Conservation (phyloP, 306 rosid genomes). For the Castanea mollissima region DNA sequence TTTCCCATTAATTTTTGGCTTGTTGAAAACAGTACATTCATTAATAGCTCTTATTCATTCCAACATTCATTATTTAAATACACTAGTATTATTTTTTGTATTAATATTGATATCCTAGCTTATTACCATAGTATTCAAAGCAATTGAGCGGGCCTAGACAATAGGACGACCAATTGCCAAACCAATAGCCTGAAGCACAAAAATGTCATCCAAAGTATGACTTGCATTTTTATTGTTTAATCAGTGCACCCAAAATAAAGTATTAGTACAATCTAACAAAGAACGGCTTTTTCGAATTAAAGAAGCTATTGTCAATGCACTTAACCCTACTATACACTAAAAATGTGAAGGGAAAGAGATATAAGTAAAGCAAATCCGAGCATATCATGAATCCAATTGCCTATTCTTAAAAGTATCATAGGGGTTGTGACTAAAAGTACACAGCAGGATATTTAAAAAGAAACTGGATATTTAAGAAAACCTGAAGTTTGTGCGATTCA, state of each 20-base stretch:
- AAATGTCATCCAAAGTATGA: no score
- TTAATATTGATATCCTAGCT: background rate
- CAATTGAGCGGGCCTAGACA: background rate
- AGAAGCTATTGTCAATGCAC: no score
- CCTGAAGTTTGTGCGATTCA: slow-evolving; percentile 53
- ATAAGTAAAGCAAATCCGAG: background rate
- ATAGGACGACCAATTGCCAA: background rate
- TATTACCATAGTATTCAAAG: background rate
- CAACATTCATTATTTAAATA: background rate
- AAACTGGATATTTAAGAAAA: background rate
- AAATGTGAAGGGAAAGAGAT: background rate
- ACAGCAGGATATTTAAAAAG: background rate
- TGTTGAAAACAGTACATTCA: background rate
- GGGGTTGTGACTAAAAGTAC: background rate
- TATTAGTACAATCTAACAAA: no score
- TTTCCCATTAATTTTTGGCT: background rate
- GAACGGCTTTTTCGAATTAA: no score
- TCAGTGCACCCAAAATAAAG: no score
- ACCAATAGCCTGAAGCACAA: no score
- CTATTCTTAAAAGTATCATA: background rate
- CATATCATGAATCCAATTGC: background rate
- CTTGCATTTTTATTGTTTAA: no score
- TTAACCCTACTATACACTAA: background rate
- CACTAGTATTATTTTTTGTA: background rate
- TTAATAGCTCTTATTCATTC: background rate